These are phyloP conservation scores for Pulveroboletus sp. DNA, from an alignment of 768 basidiomycete species.

Conservation along the genomic window DNA sequence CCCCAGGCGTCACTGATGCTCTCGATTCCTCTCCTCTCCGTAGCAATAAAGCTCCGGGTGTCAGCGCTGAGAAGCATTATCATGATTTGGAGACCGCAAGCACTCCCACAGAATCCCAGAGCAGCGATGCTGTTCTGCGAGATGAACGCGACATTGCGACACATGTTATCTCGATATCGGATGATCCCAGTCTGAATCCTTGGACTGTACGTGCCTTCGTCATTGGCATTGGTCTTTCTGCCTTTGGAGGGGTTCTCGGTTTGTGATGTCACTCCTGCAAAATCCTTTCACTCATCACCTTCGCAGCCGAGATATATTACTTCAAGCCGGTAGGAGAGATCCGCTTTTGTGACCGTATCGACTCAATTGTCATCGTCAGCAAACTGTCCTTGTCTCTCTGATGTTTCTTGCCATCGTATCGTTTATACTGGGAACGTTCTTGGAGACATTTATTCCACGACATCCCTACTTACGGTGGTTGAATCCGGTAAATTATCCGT, in stretches of 20 bases:
- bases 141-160: constrained; percentile 47
- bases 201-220: constrained; percentile 47
- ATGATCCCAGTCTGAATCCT: constrained; percentile 25
- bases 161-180: constrained; percentile 41
- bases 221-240: constrained; percentile 51
- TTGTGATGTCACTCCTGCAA: constrained; percentile 5
- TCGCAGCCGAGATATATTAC: constrained; percentile 54
- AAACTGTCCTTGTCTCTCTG: constrained; percentile 49
- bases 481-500: constrained; percentile 39
- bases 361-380: constrained; percentile 27
- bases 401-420: constrained; percentile 56
- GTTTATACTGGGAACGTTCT: constrained; percentile 44
- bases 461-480: constrained; percentile 43
- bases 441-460: constrained; percentile 46
- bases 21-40: neutral
- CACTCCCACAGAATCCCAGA: constrained; percentile 11
- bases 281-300: constrained; percentile 3
- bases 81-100: constrained; percentile 33
- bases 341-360: neutral
- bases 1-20: neutral
- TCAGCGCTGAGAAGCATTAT: constrained; percentile 25
- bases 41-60: constrained; percentile 2
- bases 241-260: constrained; percentile 53
- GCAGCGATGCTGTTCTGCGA: constrained; percentile 27
- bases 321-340: constrained; percentile 46